A percentile compares a stretch with the other conserved stretches of the same genome.
phyloP scores from a whole-genome alignment of 2,329 filamentous ascomycete genomes.

The Alternaria brassicae region DNA sequence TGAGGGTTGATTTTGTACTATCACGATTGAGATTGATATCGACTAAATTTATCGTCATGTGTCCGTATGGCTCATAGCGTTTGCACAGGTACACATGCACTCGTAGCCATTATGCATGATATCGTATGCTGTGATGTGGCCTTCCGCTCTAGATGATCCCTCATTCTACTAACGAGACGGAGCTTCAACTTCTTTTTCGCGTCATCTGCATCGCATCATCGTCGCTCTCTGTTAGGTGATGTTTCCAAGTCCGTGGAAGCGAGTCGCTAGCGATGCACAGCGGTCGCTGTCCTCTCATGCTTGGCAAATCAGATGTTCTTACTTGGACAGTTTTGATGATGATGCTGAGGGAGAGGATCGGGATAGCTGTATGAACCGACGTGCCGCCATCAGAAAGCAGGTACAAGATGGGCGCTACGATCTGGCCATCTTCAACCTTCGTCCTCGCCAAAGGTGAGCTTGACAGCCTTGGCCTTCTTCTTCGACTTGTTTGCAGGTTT shows the following conservation, averaged over 20 bases:
- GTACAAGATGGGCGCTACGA: background rate
- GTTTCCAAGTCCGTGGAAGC: background rate
- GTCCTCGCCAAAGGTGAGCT: slow-evolving; percentile 49
- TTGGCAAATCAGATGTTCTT: background rate
- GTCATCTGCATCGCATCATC: background rate
- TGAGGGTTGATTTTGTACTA: background rate
- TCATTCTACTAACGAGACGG: background rate
- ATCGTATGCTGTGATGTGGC: background rate
- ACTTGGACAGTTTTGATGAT: background rate
- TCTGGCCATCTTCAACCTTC: slow-evolving; percentile 27
- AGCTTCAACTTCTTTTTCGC: background rate
- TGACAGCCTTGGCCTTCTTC: slow-evolving; percentile 48
- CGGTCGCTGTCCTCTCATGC: background rate
- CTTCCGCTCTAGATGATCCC: background rate
- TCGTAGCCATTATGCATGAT: background rate
- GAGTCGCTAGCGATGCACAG: background rate
- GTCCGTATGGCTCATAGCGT: background rate
- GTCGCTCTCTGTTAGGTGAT: background rate
- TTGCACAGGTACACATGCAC: background rate
- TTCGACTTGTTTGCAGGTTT: slow-evolving; percentile 43
- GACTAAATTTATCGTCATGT: background rate
- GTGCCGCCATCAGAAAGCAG: background rate
- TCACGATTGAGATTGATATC: background rate
- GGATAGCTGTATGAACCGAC: background rate
- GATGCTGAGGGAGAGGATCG: background rate